Conservation (phyloP, 805 yeast species). For the Komagataella mondaviorum region DNA sequence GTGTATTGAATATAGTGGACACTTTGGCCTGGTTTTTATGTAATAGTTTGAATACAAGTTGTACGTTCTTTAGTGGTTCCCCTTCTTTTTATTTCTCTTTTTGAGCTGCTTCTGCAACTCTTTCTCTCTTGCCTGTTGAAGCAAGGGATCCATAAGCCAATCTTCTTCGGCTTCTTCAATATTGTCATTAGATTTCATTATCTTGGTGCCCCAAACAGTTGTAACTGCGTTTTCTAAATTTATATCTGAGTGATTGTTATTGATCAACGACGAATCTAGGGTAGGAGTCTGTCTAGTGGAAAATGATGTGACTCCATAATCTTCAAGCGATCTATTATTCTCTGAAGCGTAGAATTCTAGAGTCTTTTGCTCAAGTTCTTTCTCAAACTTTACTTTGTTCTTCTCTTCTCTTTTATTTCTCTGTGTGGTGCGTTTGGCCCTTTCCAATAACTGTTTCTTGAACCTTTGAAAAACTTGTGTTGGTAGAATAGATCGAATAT, state of each 20-base stretch:
- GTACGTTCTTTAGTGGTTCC: slow-evolving; percentile 9
- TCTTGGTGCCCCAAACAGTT: slow-evolving; percentile 71
- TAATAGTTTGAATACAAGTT: background rate
- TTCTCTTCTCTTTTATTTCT: slow-evolving; percentile 50
- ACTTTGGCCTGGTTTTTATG: background rate
- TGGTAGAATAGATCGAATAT: slow-evolving; percentile 15
- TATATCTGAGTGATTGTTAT: slow-evolving; percentile 4
- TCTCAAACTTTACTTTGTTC: slow-evolving; percentile 40
- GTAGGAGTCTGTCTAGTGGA: slow-evolving; percentile 6
- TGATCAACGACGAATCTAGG: slow-evolving; percentile 19
- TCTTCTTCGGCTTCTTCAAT: slow-evolving; percentile 34
- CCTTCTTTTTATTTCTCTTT: slow-evolving; percentile 34
- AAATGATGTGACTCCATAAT: slow-evolving; percentile 15
- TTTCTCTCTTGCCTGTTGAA: slow-evolving; percentile 36
- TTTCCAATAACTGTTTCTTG: slow-evolving; percentile 38
- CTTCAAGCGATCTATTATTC: slow-evolving; percentile 24
- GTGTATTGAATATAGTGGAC: background rate
- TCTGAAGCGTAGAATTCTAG: slow-evolving; percentile 47
- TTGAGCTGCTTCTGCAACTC: slow-evolving; percentile 16
- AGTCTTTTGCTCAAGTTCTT: slow-evolving; percentile 42
- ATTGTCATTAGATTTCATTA: slow-evolving; percentile 25
- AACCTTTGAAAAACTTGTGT: slow-evolving; percentile 30
- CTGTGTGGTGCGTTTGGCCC: slow-evolving; percentile 35
- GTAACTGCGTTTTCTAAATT: slow-evolving; percentile 15
- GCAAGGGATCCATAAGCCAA: slow-evolving; percentile 26